phyloP scores from a whole-genome alignment of 306 rosid genomes.

The Albizia julibrissin region DNA sequence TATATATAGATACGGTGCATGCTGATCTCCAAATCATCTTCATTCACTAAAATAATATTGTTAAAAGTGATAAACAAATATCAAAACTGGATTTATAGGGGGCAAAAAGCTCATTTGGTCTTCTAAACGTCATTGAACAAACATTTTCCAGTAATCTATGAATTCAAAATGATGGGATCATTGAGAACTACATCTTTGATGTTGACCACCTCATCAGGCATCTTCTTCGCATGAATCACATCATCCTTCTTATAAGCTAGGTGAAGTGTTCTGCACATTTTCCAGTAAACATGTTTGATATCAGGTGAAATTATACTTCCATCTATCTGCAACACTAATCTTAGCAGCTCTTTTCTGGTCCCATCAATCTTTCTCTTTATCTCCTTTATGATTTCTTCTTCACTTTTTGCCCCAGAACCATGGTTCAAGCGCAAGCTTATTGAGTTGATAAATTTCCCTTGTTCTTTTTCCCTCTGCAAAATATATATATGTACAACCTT shows the following conservation, averaged over 20 bases:
- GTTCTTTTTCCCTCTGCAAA: neutral
- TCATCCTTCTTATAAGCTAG: neutral
- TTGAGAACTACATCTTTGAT: neutral
- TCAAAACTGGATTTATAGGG: too few species aligned
- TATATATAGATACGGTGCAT: too few species aligned
- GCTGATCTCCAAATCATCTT: too few species aligned
- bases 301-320: neutral
- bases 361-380: neutral
- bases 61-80: too few species aligned
- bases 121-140: too few species aligned
- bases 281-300: neutral
- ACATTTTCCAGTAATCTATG: neutral
- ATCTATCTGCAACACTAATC: neutral
- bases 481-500: neutral
- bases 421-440: neutral
- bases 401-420: neutral
- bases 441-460: constrained; percentile 22
- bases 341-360: neutral
- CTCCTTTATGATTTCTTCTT: neutral
- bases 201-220: neutral
- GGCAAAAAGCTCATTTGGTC: too few species aligned
- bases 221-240: neutral
- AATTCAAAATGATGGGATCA: neutral
- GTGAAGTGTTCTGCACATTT: neutral
- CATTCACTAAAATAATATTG: too few species aligned